phyloP scores from a whole-genome alignment of 140 eudicot species.

The Cichorium intybus region DNA sequence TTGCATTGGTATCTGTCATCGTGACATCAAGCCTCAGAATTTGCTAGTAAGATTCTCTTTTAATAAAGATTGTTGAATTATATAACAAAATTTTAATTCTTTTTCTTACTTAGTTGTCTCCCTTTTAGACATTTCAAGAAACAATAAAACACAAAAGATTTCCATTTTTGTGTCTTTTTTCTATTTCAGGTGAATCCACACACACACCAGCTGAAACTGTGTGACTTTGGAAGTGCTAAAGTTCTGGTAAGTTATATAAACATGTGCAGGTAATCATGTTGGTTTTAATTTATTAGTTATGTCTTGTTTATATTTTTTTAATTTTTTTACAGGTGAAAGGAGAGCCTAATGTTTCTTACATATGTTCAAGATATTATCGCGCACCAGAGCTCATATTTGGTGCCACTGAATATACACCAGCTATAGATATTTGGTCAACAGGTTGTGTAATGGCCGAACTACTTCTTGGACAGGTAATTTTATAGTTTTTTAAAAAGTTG shows the following conservation, averaged over 20 bases:
- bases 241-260: slow-evolving; percentile 58
- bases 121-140: neutral
- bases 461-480: slow-evolving; percentile 82
- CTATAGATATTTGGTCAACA: slow-evolving; percentile 92
- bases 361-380: slow-evolving; percentile 94
- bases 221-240: slow-evolving; percentile 98
- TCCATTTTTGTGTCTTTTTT: neutral
- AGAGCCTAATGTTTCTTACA: slow-evolving; percentile 90
- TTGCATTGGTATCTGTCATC: slow-evolving; percentile 85
- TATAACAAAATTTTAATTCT: neutral
- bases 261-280: slow-evolving; percentile 11
- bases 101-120: too few species aligned
- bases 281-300: slow-evolving; percentile 1
- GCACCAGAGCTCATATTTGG: slow-evolving; percentile 98
- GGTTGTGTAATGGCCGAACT: slow-evolving; percentile 97
- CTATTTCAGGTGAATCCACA: slow-evolving; percentile 82
- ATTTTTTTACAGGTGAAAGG: slow-evolving; percentile 62
- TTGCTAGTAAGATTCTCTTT: slow-evolving; percentile 57
- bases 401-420: slow-evolving; percentile 92
- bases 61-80: neutral
- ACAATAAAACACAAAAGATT: neutral
- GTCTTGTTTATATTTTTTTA: neutral
- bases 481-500: too few species aligned
- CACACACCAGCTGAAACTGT: slow-evolving; percentile 85
- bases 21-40: slow-evolving; percentile 96